Percentiles rank a stretch among this genome's conserved stretches.
These are phyloP conservation scores for Triglochin maritima DNA, from an alignment of 106 monocot genomes.

Conservation along the genomic window DNA sequence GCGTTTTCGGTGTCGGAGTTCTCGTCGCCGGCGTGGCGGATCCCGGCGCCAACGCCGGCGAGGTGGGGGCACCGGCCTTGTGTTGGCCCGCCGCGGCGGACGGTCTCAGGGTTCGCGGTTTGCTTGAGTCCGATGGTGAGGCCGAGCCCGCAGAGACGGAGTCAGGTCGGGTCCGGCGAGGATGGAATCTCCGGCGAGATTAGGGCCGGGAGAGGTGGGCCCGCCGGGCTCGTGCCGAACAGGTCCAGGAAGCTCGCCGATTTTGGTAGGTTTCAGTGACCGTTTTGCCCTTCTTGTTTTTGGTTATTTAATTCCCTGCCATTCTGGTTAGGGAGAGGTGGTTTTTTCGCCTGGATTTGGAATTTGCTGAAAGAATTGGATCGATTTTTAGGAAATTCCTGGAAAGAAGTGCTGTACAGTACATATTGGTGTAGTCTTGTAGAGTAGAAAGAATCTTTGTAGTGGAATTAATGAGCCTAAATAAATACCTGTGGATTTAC, in stretches of 20 bases:
- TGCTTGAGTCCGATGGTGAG: conserved; percentile 52
- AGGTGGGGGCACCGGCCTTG: conserved; percentile 9
- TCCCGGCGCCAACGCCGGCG: conserved; percentile 18
- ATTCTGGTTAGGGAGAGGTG: no score
- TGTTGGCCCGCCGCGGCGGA: background rate
- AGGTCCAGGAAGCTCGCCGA: conserved; percentile 64
- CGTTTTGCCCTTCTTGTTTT: background rate
- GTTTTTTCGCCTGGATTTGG: no score
- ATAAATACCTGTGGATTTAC: no score
- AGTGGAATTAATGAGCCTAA: no score
- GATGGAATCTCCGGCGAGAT: conserved; percentile 26
- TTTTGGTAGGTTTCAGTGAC: conserved; percentile 37
- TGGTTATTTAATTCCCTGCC: no score
- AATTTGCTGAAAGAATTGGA: no score
- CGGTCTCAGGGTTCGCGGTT: conserved; percentile 24
- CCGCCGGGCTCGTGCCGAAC: conserved; percentile 13
- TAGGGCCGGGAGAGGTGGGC: conserved; percentile 5
- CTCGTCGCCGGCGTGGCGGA: conserved; percentile 12
- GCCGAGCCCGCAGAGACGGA: conserved; percentile 25
- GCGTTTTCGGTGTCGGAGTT: conserved; percentile 1
- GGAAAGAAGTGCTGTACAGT: no score
- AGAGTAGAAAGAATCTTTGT: no score
- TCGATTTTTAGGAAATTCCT: no score
- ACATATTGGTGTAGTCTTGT: no score
- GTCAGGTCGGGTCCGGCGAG: conserved; percentile 11